phyloP scores from a whole-genome alignment of 345 rosid species.

The Eucalyptus guilfoylei region DNA sequence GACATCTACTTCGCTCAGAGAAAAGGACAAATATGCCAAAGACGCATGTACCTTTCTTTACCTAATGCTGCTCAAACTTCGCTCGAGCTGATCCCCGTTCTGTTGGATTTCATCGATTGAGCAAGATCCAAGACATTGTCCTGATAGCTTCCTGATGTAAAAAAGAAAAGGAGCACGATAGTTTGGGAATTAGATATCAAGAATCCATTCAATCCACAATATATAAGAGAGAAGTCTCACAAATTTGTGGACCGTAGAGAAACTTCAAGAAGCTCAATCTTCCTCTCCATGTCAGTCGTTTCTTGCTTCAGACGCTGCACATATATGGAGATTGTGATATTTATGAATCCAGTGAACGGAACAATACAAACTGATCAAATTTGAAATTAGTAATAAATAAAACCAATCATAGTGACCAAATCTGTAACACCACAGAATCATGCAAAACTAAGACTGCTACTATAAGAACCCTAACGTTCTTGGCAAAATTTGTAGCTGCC shows the following conservation, averaged over 20 bases:
- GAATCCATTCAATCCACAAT: not conserved
- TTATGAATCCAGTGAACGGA: not conserved
- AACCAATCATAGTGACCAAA: not conserved
- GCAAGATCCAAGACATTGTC: constrained; percentile 30
- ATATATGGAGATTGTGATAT: not conserved
- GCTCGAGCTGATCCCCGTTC: constrained; percentile 27
- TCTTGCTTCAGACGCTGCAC: constrained; percentile 35
- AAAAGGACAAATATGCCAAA: not conserved
- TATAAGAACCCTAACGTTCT: not conserved
- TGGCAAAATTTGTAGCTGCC: not conserved
- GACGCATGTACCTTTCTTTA: constrained; percentile 33
- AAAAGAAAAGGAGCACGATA: not conserved
- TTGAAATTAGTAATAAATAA: not conserved
- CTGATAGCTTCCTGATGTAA: constrained; percentile 35
- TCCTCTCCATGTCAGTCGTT: constrained; percentile 18
- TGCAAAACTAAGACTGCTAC: not conserved
- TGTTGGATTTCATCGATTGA: constrained; percentile 25
- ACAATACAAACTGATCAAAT: not conserved
- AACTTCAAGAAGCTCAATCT: constrained; percentile 43
- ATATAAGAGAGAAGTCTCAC: not conserved
- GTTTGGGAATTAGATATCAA: not conserved
- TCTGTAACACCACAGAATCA: not conserved
- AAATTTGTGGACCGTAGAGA: constrained; percentile 22
- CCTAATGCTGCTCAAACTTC: constrained; percentile 36
- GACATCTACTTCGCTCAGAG: not conserved